Base-by-base conservation (phyloP, 768 basidiomycete genomes). In the Russula brevipes region DNA sequence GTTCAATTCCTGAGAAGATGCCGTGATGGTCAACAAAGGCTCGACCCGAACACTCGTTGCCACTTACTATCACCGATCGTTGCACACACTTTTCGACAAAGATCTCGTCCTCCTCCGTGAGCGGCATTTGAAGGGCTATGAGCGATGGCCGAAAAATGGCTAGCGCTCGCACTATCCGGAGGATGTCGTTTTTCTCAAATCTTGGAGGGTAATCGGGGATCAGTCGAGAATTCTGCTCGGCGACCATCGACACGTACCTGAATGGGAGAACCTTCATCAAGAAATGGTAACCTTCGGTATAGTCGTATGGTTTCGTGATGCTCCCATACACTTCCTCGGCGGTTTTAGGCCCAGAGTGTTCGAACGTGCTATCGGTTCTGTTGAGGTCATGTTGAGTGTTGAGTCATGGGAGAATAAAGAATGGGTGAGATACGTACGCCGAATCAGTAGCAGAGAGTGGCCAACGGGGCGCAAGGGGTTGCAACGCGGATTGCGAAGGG, bases 31-130 rank as follows among this genome's bases (percentile, higher is more conserved):
- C 54, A 68, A 50, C 59, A 66, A 39, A 33, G 53, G 51, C 53
- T 42, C 17, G 12, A 52, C 49, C 19, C 35, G 30, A 35, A 67
- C 53, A 57, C 57, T 64, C 41, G 39, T 44, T 66, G 39, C 24
- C 51, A 77, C 82, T 70, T 68, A 95, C 93, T 70, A 98, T 80
- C 64, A 98, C 77, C 39, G 94, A 92, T 56, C 96, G 81, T 75
- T 98, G 96, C 73, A 98, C 96, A 68, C 91, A 96, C 71, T 88
- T 87, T 76, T 98, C 96, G 55, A 96, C 88, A 74, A 98, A 98
- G 2, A 96, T 82, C 73, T 98, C 96, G 76, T 98, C 96, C 69
- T 97, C 94, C 61, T 94, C 85, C 17, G 93, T 90, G 73, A 98
- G 79, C 35, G 96, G 94, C 95, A 98, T 97, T 82, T 98, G 95